phyloP scores from a whole-genome alignment of 176 grass and related monocot species.

The Thinopyrum elongatum region DNA sequence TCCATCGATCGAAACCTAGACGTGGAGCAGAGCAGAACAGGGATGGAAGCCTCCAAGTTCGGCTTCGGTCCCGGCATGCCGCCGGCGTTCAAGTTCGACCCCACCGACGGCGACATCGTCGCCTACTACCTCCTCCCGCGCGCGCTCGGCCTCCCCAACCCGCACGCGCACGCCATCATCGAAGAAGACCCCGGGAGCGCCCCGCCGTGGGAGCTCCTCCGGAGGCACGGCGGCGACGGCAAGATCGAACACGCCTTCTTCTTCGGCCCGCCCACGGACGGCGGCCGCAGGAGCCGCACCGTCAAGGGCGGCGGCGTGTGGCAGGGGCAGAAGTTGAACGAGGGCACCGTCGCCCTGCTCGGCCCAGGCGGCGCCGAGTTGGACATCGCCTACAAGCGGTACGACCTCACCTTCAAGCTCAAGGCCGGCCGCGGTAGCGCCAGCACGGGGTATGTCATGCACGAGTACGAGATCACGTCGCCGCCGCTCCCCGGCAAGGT shows the following conservation, averaged over 20 bases:
- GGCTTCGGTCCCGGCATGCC: background rate
- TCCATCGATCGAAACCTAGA: background rate
- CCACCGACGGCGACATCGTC: conserved; percentile 11
- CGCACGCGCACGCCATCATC: background rate
- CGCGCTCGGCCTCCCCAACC: background rate
- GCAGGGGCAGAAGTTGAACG: background rate
- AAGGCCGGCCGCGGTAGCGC: no score
- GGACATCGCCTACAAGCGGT: background rate
- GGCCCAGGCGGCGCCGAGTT: background rate
- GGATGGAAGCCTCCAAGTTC: conserved; percentile 20
- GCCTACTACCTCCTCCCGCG: conserved; percentile 15
- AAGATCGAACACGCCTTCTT: conserved; percentile 24
- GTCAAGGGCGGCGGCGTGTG: background rate
- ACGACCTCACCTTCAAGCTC: background rate
- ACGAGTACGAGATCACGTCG: conserved; percentile 2
- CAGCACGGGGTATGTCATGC: conserved; percentile 23
- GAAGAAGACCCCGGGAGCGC: background rate
- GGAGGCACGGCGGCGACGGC: background rate
- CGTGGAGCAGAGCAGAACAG: background rate
- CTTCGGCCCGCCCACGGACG: background rate
- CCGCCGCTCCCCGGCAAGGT: background rate
- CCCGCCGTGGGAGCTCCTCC: background rate
- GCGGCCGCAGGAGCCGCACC: background rate
- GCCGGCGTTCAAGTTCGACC: conserved; percentile 11
- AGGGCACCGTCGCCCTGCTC: background rate